A percentile compares a stretch with the other conserved stretches of the same genome.
These are phyloP conservation scores for Candida alai DNA, from an alignment of 805 yeast species.

Conservation along the genomic window DNA sequence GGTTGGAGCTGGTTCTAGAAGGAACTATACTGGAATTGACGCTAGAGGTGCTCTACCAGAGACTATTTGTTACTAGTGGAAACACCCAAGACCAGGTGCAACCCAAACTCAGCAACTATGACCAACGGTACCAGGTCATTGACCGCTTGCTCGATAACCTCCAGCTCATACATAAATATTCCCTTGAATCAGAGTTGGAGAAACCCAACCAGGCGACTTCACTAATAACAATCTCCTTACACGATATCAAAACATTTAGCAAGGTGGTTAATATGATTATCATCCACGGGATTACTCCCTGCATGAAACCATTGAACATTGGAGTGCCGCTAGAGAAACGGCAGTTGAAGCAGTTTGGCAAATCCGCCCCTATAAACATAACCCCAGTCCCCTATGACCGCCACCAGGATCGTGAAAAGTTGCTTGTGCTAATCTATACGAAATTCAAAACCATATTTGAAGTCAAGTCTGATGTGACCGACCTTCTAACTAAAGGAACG, in stretches of 20 bases:
- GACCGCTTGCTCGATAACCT: slow-evolving; percentile 34
- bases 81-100: neutral
- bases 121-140: slow-evolving; percentile 17
- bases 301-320: slow-evolving; percentile 47
- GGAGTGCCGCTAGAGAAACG: slow-evolving; percentile 66
- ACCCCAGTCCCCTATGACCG: slow-evolving; percentile 10
- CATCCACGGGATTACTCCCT: slow-evolving; percentile 67
- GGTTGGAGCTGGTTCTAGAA: slow-evolving; percentile 22
- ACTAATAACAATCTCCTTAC: slow-evolving; percentile 66
- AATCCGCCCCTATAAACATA: slow-evolving; percentile 21
- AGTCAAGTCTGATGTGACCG: slow-evolving; percentile 44
- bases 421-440: slow-evolving; percentile 26
- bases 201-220: too few species aligned
- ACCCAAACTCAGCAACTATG: slow-evolving; percentile 5
- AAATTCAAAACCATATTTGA: slow-evolving; percentile 32
- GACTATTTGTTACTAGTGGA: slow-evolving; percentile 8
- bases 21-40: slow-evolving; percentile 22
- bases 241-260: slow-evolving; percentile 77
- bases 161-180: slow-evolving; percentile 34
- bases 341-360: slow-evolving; percentile 46
- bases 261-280: slow-evolving; percentile 61
- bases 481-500: slow-evolving; percentile 57
- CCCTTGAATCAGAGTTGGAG: slow-evolving; percentile 26
- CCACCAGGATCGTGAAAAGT: slow-evolving; percentile 12
- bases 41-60: slow-evolving; percentile 13